A percentile compares a stretch with the other conserved stretches of the same genome.
These are phyloP conservation scores for Cladorrhinum sp. DNA, from an alignment of 2,329 filamentous ascomycete genomes.

Conservation along the genomic window DNA sequence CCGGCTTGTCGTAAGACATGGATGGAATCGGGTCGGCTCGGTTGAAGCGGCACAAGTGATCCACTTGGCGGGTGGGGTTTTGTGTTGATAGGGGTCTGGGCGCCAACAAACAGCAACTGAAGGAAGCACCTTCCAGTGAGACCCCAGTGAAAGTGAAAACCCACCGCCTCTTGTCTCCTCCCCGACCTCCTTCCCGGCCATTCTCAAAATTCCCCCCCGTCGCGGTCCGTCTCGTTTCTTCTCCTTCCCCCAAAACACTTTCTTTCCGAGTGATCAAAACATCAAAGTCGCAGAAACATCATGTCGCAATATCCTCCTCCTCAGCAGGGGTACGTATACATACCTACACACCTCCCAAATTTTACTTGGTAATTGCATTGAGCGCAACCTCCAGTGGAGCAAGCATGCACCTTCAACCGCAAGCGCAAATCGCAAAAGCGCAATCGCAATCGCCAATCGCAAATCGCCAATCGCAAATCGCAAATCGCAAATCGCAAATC, in stretches of 20 bases:
- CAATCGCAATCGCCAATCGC: background rate
- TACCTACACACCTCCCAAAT: no score
- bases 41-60: background rate
- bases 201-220: background rate
- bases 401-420: background rate
- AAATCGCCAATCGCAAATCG: background rate
- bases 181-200: background rate
- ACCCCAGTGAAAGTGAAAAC: background rate
- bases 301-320: conserved; percentile 8
- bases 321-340: conserved; percentile 5
- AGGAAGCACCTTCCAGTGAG: background rate
- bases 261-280: background rate
- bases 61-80: background rate
- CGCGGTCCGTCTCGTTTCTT: background rate
- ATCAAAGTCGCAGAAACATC: background rate
- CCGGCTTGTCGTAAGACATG: background rate
- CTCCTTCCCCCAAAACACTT: background rate
- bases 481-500: background rate
- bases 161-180: background rate
- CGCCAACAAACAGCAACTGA: background rate
- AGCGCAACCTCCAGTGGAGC: no score
- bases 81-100: background rate
- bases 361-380: no score
- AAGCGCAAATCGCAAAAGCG: background rate
- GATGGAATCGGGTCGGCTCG: background rate